Evolutionary conservation across 345 rosid species (phyloP).

Genomic region (Abelmoschus esculentus): DNA sequence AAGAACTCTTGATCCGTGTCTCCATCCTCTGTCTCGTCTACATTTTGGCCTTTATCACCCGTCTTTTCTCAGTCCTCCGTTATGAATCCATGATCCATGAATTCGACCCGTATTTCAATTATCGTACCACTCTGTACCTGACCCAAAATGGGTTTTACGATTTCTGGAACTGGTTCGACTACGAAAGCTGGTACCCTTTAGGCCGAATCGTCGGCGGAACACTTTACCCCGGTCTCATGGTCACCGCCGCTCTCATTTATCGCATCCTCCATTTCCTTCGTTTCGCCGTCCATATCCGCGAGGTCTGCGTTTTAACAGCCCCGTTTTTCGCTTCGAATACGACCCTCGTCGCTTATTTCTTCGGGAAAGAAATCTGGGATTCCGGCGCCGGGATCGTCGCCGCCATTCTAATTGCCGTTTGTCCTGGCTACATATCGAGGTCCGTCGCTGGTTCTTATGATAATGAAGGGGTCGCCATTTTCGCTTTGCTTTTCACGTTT

Average conservation of each 20-base stretch:
- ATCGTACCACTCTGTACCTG: constrained; percentile 75
- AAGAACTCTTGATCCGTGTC: constrained; percentile 82
- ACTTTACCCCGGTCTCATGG: constrained; percentile 95
- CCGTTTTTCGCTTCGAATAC: constrained; percentile 97
- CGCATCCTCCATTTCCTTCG: constrained; percentile 59
- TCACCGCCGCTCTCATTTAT: constrained; percentile 83
- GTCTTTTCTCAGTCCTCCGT: constrained; percentile 86
- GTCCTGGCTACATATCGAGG: constrained; percentile 92
- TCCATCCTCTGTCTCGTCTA: constrained; percentile 73
- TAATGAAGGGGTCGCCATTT: constrained; percentile 87
- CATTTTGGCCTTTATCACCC: constrained; percentile 73
- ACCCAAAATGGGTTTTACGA: constrained; percentile 92
- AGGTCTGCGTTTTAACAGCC: constrained; percentile 91
- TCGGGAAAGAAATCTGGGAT: constrained; percentile 97
- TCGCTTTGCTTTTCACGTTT: constrained; percentile 79
- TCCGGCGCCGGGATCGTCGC: constrained; percentile 92
- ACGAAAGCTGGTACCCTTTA: constrained; percentile 92
- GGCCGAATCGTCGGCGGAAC: constrained; percentile 86
- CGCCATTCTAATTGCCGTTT: constrained; percentile 75
- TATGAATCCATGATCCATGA: constrained; percentile 40
- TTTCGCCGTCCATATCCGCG: constrained; percentile 89
- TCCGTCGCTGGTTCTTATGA: constrained; percentile 94
- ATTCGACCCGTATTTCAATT: constrained; percentile 94
- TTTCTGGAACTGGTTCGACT: constrained; percentile 99
- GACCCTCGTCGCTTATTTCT: constrained; percentile 85